phyloP scores from a whole-genome alignment of 1,139 yeast genomes.

The Candida smagusa region DNA sequence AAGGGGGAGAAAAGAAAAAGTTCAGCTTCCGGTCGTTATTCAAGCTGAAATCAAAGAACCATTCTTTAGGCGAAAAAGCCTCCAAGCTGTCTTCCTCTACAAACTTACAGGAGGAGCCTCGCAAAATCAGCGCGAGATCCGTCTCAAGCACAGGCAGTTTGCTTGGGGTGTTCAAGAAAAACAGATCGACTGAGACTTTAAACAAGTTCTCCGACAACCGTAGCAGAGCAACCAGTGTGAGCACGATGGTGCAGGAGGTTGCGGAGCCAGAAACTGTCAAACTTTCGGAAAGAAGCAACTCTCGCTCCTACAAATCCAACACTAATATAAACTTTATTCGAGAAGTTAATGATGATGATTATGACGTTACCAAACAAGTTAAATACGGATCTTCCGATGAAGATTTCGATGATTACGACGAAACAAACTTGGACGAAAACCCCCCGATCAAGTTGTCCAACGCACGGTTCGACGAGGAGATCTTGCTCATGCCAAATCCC shows the following conservation, averaged over 20 bases:
- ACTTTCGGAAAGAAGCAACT: conserved; percentile 3
- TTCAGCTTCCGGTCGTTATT: conserved; percentile 42
- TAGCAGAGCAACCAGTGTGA: neutral
- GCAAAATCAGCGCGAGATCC: conserved; percentile 5
- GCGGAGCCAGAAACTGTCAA: conserved; percentile 1
- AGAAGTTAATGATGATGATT: conserved; percentile 31
- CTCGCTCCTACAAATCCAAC: conserved; percentile 15
- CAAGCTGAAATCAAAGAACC: conserved; percentile 32
- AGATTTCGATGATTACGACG: conserved; percentile 19
- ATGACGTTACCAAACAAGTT: conserved; percentile 11
- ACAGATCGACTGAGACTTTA: conserved; percentile 18
- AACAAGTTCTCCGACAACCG: conserved; percentile 6
- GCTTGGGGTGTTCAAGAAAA: conserved; percentile 25
- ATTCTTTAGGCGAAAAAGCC: conserved; percentile 19
- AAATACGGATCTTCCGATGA: conserved; percentile 10
- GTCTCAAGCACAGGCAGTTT: conserved; percentile 8
- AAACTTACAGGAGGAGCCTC: conserved; percentile 15
- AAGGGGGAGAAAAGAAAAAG: conserved; percentile 25
- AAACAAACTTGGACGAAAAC: conserved; percentile 20
- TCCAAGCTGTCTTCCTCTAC: conserved; percentile 31
- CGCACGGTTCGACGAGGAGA: conserved; percentile 29
- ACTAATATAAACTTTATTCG: conserved; percentile 31
- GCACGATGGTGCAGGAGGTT: neutral
- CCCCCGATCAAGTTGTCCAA: conserved; percentile 27
- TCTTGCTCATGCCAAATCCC: conserved; percentile 16